A percentile compares a stretch with the other conserved stretches of the same genome.
Conservation (phyloP, 768 basidiomycete genomes). For the Tephrocybe rancida region DNA sequence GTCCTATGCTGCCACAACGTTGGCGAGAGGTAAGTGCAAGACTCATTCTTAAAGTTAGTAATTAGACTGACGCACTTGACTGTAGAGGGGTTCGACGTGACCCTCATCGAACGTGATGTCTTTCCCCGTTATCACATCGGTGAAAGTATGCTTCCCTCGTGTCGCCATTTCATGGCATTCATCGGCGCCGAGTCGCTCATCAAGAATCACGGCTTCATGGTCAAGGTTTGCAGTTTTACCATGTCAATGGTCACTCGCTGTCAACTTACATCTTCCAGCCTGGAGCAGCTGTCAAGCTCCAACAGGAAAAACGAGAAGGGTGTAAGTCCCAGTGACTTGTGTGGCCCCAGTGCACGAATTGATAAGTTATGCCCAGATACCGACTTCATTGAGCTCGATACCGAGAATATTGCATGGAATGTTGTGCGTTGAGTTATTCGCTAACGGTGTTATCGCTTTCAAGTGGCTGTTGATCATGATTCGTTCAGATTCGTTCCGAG, state of each 20-base stretch:
- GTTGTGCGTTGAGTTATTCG: conserved; percentile 44
- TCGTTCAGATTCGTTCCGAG: conserved; percentile 52
- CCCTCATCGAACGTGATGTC: conserved; percentile 44
- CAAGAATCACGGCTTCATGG: conserved; percentile 30
- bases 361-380: conserved; percentile 44
- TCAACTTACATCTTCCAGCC: conserved; percentile 38
- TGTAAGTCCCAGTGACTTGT: conserved; percentile 37
- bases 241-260: no score
- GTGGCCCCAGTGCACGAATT: background rate
- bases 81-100: conserved; percentile 45
- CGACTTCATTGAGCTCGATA: conserved; percentile 55
- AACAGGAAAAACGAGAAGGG: conserved; percentile 54
- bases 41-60: background rate
- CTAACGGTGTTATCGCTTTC: background rate
- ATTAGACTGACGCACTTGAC: conserved; percentile 22
- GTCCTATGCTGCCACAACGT: conserved; percentile 43
- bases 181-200: conserved; percentile 32
- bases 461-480: background rate
- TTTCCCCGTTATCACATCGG: conserved; percentile 50
- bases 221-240: conserved; percentile 26
- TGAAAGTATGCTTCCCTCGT: conserved; percentile 35
- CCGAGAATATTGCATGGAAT: conserved; percentile 58
- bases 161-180: conserved; percentile 33
- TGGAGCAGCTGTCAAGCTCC: conserved; percentile 63
- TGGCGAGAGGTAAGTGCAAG: conserved; percentile 41